A percentile compares a stretch with the other conserved stretches of the same genome.
phyloP scores from a whole-genome alignment of 2,329 filamentous ascomycete genomes.

The Trichophyton simii region DNA sequence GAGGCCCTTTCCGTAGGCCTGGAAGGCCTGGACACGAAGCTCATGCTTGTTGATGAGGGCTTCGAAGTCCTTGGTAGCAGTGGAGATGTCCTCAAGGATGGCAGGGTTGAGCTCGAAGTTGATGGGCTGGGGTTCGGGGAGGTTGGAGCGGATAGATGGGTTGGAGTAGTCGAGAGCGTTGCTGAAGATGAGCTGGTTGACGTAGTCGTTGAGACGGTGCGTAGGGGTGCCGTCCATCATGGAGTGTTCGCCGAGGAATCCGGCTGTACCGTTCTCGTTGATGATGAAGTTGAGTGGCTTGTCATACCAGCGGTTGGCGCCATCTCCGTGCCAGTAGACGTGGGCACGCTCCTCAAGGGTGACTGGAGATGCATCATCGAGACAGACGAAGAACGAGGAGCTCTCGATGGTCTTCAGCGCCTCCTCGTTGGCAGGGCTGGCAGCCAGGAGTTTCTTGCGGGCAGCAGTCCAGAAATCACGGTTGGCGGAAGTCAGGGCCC shows the following conservation, averaged over 20 bases:
- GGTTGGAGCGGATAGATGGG: constrained; percentile 61
- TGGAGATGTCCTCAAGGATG: constrained; percentile 64
- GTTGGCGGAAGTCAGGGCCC: constrained; percentile 79
- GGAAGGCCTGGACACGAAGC: constrained; percentile 85
- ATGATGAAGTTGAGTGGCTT: constrained; percentile 97
- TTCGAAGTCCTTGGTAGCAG: constrained; percentile 65
- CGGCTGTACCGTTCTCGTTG: constrained; percentile 94
- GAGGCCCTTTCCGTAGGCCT: constrained; percentile 92
- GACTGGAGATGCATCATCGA: constrained; percentile 81
- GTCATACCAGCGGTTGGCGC: constrained; percentile 91
- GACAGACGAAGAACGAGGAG: constrained; percentile 78
- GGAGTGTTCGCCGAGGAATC: constrained; percentile 96
- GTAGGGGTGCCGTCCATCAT: constrained; percentile 99
- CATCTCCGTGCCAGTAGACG: constrained; percentile 97
- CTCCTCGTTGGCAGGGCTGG: constrained; percentile 65
- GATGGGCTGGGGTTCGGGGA: constrained; percentile 67
- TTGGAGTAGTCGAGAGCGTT: constrained; percentile 87
- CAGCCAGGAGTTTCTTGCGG: constrained; percentile 59
- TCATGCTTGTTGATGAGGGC: constrained; percentile 77
- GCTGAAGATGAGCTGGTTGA: constrained; percentile 82
- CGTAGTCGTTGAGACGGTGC: constrained; percentile 86
- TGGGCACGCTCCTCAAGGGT: constrained; percentile 91
- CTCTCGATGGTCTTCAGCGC: constrained; percentile 74
- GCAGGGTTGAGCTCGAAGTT: constrained; percentile 66
- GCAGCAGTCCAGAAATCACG: constrained; percentile 86